Percentiles rank a stretch among this genome's conserved stretches.
Evolutionary conservation across 345 rosid genomes (phyloP).

Genomic region (Cardamine resedifolia): DNA sequence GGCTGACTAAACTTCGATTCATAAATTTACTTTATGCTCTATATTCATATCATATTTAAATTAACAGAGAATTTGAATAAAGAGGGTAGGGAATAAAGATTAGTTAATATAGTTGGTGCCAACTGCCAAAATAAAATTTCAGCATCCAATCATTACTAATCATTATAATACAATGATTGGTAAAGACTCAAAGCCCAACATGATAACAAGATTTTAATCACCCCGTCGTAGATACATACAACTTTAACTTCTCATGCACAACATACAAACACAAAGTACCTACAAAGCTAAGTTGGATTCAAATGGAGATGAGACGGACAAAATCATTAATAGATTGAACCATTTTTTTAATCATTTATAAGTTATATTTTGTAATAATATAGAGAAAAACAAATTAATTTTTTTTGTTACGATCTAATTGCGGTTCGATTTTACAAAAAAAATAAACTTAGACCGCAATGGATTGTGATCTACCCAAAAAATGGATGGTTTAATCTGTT

Average conservation of each 20-base stretch:
- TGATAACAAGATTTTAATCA: conserved; percentile 20
- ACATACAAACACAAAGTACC: conserved; percentile 15
- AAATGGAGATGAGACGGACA: too few species aligned
- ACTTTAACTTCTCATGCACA: conserved; percentile 30
- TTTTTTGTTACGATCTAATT: too few species aligned
- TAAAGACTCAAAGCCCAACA: conserved; percentile 21
- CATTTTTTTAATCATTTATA: too few species aligned
- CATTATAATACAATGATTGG: conserved; percentile 37
- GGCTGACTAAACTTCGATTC: conserved; percentile 2
- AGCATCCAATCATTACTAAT: conserved; percentile 35
- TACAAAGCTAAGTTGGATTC: too few species aligned
- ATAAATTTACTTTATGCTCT: neutral
- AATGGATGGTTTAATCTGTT: too few species aligned
- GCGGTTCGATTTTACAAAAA: too few species aligned
- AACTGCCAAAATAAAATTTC: conserved; percentile 31
- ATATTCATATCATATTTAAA: conserved; percentile 6
- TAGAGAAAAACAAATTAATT: too few species aligned
- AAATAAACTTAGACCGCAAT: too few species aligned
- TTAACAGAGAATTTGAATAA: neutral
- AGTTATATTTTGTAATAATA: too few species aligned
- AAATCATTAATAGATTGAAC: too few species aligned
- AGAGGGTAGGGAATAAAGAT: conserved; percentile 10
- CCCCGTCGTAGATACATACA: conserved; percentile 14
- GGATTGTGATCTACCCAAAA: too few species aligned
- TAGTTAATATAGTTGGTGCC: conserved; percentile 37